Evolutionary conservation across 1,284 basidiomycete species (phyloP), one percentile per base, ranked within the genome.

Genomic region (Inonotus obliquus): DNA sequence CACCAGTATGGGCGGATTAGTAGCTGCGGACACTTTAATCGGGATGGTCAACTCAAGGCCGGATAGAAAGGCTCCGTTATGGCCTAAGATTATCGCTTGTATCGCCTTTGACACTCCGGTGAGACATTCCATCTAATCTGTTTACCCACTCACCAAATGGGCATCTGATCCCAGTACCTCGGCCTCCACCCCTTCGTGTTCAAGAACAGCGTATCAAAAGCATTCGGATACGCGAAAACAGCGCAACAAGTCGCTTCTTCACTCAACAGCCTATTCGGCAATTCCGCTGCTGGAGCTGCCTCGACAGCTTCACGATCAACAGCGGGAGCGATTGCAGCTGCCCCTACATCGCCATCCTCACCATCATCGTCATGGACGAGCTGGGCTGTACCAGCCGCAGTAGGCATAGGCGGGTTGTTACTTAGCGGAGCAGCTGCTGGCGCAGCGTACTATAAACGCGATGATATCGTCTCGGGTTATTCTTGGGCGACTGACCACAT

Each of bases 101-200:
- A 76, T 93, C 61, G 91, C 95, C 0, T 97, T 90, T 70, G 96
- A 98, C 70, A 96, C 96, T 0, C 96, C 94, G 6, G 92, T 92
- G 74, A 69, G 87, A 25, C 47, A 23, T 49, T 7, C 25, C 21
- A 71, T 53, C 29, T 13, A 62, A 66, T 52, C 52, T 58, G 19
- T 14, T 54, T 51, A 52, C 23, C 9, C 37, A 17, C 23, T 13
- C 13, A 68, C 35, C 3, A 44, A 63, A 35, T 68, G 47, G 60
- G n/a, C 44, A 7, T 44, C 35, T 62, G 52, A 63, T 57, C 39
- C 29, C 35, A 95, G 91, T 96, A 90, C 72, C 82, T 92, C 27
- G 94, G 94, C 11, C 77, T 98, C 10, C 88, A 97, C 69, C 95
- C 95, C 0, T 79, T 80, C 60, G 86, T 94, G 11, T 92, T 96